Base-by-base conservation (phyloP, 768 basidiomycete species). In the Mycena amicta region DNA sequence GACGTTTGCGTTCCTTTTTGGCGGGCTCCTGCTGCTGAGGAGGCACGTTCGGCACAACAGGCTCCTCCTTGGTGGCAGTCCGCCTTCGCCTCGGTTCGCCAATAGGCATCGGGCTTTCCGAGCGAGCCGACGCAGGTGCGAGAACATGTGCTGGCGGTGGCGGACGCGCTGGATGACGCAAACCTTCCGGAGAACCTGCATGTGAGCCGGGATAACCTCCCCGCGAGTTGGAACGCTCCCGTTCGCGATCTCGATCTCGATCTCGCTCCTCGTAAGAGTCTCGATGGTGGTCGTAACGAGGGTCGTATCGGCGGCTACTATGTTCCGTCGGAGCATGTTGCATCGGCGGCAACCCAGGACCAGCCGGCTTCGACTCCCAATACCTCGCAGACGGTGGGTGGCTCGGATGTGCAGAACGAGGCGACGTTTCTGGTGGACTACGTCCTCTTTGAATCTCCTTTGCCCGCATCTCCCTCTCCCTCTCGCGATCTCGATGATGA, bases 371-470 rank as follows among this genome's bases (percentile, higher is more conserved):
- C 29, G 80, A 71, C 16, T 89, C 89, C 88, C 87, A 89, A 65
- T 85, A 83, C 5, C 80, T 67, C 16, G 77, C 71, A 3, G 74
- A 51, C 25, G 62, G 55, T n/a, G n/a, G n/a, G n/a, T n/a, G n/a
- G n/a, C n/a, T n/a, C 23, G 59, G 25, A 43, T 64, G 81, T 3
- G 74, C 71, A 1, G 79, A 78, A 22, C 87, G 81, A 3, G 89
- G 88, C 1, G 89, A 89, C 0, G 81, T 78, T 45, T 85, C 82
- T 52, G 83, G 78, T 27, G 88, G 86, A 56, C 83, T 87, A 26
- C 75, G 75, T 0, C 70, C 67, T 13, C 75, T 72, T 57, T 75
- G 72, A 23, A 13, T 45, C 43, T 45, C 70, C 11, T 70, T 66
- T 8, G 18, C 33, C 43, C 12, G n/a, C n/a, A n/a, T 45, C 15